These are phyloP conservation scores for Tylopilus sp. DNA, from an alignment of 768 basidiomycete genomes.

Conservation along the genomic window DNA sequence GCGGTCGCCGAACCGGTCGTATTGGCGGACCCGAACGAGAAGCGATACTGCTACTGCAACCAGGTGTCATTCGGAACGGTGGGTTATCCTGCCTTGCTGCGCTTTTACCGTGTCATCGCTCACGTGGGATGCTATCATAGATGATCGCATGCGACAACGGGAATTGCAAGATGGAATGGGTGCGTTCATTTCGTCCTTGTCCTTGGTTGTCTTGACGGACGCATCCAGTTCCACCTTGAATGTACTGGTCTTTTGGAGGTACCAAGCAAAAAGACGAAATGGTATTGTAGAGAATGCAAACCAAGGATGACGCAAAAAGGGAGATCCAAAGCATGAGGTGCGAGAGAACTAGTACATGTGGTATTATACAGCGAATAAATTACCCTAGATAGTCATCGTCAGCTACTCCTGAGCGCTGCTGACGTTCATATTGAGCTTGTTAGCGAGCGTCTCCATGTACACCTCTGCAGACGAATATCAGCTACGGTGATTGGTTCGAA, in stretches of 20 bases:
- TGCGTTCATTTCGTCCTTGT: constrained; percentile 35
- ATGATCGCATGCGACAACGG: constrained; percentile 86
- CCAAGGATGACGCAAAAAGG: constrained; percentile 35
- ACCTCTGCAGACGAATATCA: constrained; percentile 47
- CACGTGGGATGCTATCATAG: constrained; percentile 30
- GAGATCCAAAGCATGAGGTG: constrained; percentile 29
- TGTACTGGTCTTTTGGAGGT: constrained; percentile 60
- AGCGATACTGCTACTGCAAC: constrained; percentile 78
- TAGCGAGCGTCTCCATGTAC: constrained; percentile 84
- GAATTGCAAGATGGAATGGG: constrained; percentile 77
- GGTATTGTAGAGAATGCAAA: constrained; percentile 70
- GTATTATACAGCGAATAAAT: constrained; percentile 21
- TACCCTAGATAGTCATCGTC: not conserved
- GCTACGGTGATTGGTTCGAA: not conserved
- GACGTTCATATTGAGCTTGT: constrained; percentile 66
- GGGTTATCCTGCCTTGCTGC: constrained; percentile 21
- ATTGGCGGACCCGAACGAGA: constrained; percentile 45
- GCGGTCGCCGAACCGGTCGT: constrained; percentile 15
- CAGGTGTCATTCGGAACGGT: constrained; percentile 79
- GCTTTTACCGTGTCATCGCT: constrained; percentile 1
- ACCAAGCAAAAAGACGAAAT: constrained; percentile 54
- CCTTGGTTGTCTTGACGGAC: not conserved
- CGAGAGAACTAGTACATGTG: constrained; percentile 11
- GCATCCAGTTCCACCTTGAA: constrained; percentile 62
- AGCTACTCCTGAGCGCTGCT: constrained; percentile 21